Evolutionary conservation across 441 rosid species (phyloP), one percentile per base, ranked within the genome.

Genomic region (Aquilaria agallochum): DNA sequence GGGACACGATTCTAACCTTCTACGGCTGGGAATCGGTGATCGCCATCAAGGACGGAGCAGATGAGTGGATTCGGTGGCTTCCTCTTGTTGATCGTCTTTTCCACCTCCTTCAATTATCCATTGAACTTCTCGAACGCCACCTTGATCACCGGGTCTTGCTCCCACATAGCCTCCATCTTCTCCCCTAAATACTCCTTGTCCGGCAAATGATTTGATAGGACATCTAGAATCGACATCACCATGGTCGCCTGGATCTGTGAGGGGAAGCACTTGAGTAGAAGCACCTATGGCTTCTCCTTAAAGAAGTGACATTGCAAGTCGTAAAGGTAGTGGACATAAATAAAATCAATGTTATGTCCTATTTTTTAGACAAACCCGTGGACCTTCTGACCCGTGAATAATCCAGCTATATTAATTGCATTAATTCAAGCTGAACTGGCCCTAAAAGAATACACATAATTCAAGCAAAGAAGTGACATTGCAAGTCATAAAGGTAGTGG

Each of bases 111-210:
- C 69, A 85, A 40, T 46, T 72, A 68, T 3, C 81, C 81, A 11
- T 65, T 75, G 57, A 91, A 68, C 60, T 31, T 62, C 67, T 88
- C 86, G 65, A 76, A 88, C 10, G 92, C 96, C 5, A 82, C 86
- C 33, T 71, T 64, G 14, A 85, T 74, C 9, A 64, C 45, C 0
- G 87, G 77, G 0, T 88, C 80, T 5, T 71, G 67, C 0, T 31
- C 51, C 94, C 90, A 91, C 2, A 83, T 58, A n/a, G 81, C 57
- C 65, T 86, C 94, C 5, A 72, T 53, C 0, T 50, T 5, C 40
- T 91, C 76, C 5, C 96, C 96, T 0, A 91, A 5, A 45, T 88
- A 91, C 75, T 88, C 96, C 72, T 91, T 92, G 20, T 91, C 96
- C 0, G 84, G 80, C 5, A 88, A 77, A 72, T 88, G 97, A 5